Conservation (phyloP, 805 yeast genomes). For the Ogataea pini region DNA sequence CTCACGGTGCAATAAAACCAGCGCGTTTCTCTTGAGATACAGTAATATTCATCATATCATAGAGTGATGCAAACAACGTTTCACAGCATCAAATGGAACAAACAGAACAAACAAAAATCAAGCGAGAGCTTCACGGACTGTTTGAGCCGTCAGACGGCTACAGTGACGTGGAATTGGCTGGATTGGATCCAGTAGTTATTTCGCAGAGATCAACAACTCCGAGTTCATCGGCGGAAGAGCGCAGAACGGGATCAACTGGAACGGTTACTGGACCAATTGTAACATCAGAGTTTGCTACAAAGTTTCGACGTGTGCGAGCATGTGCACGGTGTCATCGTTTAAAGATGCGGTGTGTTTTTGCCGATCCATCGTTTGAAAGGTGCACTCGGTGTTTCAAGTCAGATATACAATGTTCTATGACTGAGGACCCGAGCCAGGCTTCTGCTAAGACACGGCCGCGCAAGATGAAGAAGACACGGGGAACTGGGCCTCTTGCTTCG, state of each 20-base stretch:
- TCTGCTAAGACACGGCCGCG: conserved; percentile 40
- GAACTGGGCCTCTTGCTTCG: conserved; percentile 29
- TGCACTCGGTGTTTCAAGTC: conserved; percentile 49
- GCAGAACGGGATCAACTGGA: background rate
- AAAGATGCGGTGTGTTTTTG: conserved; percentile 53
- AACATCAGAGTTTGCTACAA: conserved; percentile 39
- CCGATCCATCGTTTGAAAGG: conserved; percentile 43
- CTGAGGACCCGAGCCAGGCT: conserved; percentile 51
- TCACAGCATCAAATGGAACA: background rate
- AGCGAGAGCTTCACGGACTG: background rate
- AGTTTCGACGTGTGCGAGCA: conserved; percentile 50
- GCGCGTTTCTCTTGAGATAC: background rate
- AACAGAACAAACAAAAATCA: background rate
- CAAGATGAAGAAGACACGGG: conserved; percentile 31
- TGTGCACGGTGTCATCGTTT: conserved; percentile 58
- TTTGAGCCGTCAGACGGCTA: conserved; percentile 4
- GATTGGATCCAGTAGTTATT: background rate
- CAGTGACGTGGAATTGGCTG: background rate
- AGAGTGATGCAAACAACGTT: background rate
- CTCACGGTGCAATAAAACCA: background rate
- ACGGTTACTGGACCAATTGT: conserved; percentile 5
- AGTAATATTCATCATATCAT: background rate
- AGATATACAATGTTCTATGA: conserved; percentile 48
- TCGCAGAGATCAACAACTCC: conserved; percentile 7
- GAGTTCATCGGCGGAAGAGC: conserved; percentile 4